Percentiles rank a stretch among this genome's conserved stretches.
Evolutionary conservation across 2,329 filamentous ascomycete genomes (phyloP).

Genomic region (Hypoxylon rubiginosum): DNA sequence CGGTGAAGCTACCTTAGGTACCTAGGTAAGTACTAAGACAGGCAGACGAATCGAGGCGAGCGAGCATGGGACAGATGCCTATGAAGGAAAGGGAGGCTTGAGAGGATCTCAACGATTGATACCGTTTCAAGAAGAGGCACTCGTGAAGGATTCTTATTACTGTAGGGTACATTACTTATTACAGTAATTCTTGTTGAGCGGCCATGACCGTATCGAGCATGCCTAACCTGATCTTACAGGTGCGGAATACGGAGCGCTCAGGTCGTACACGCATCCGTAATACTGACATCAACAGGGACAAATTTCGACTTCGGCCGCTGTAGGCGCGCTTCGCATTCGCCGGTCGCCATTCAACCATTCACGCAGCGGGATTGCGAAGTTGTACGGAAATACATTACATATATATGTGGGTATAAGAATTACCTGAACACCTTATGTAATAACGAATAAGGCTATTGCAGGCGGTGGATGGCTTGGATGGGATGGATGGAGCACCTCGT

Average conservation of each 20-base stretch:
- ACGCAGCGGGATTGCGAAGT: background rate
- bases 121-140: conserved; percentile 24
- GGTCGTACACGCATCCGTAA: conserved; percentile 34
- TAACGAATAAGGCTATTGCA: conserved; percentile 24
- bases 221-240: conserved; percentile 33
- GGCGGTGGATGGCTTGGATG: too few relatives aligned
- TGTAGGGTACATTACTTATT: conserved; percentile 29
- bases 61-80: conserved; percentile 13
- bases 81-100: conserved; percentile 20
- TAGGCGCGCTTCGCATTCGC: conserved; percentile 40
- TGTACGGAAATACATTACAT: conserved; percentile 13
- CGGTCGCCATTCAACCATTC: background rate
- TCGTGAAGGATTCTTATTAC: conserved; percentile 32
- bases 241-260: conserved; percentile 35
- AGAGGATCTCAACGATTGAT: conserved; percentile 29
- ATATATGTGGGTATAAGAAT: conserved; percentile 12
- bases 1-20: conserved; percentile 26
- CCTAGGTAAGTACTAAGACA: too few relatives aligned
- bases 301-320: conserved; percentile 37
- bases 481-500: conserved; percentile 7
- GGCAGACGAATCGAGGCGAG: conserved; percentile 28
- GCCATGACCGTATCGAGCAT: conserved; percentile 27
- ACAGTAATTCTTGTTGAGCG: conserved; percentile 36
- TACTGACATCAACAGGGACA: conserved; percentile 40
- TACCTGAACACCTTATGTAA: conserved; percentile 39